Percentiles rank a stretch among this genome's conserved stretches.
Evolutionary conservation across 352 stramenopile species (phyloP).

Genomic region (Globisporangium ultimum): DNA sequence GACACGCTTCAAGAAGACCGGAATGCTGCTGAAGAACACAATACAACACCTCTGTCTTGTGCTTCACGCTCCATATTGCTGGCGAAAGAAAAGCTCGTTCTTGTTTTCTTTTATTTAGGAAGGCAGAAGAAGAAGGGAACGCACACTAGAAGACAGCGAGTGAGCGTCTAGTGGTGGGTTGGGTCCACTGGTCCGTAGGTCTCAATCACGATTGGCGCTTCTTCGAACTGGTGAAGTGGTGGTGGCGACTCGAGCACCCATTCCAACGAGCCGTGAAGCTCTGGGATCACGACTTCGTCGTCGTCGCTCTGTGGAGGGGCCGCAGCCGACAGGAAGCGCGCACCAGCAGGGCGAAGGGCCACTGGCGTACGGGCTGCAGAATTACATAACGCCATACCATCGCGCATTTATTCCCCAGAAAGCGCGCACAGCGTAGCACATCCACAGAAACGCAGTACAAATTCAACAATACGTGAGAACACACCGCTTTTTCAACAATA

Average conservation of each 20-base stretch:
- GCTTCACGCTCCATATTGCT: too few relatives aligned
- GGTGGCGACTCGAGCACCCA: slow-evolving; percentile 81
- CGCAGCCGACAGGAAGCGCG: slow-evolving; percentile 56
- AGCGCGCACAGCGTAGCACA: slow-evolving; percentile 2
- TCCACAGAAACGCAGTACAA: slow-evolving; percentile 7
- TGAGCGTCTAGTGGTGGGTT: slow-evolving; percentile 57
- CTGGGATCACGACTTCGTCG: slow-evolving; percentile 77
- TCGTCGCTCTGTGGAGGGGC: slow-evolving; percentile 46
- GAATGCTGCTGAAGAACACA: too few relatives aligned
- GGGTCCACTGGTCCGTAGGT: slow-evolving; percentile 84
- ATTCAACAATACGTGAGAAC: slow-evolving; percentile 5
- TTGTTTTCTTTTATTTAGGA: slow-evolving; percentile 8
- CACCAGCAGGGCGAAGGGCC: slow-evolving; percentile 39
- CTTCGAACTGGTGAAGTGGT: slow-evolving; percentile 88
- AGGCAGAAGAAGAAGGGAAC: slow-evolving; percentile 5
- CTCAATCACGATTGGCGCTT: slow-evolving; percentile 86
- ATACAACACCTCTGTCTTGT: too few relatives aligned
- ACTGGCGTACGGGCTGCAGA: slow-evolving; percentile 46
- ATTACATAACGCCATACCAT: too few relatives aligned
- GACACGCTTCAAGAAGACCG: too few relatives aligned
- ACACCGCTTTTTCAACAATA: not conserved
- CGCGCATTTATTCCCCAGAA: not conserved
- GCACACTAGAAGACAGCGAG: not conserved
- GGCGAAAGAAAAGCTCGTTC: not conserved
- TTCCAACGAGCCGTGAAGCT: slow-evolving; percentile 80